Percentiles rank a stretch among this genome's conserved stretches.
These are phyloP conservation scores for Pseudogymnoascus sp. DNA, from an alignment of 2,329 filamentous ascomycete species.

Conservation along the genomic window DNA sequence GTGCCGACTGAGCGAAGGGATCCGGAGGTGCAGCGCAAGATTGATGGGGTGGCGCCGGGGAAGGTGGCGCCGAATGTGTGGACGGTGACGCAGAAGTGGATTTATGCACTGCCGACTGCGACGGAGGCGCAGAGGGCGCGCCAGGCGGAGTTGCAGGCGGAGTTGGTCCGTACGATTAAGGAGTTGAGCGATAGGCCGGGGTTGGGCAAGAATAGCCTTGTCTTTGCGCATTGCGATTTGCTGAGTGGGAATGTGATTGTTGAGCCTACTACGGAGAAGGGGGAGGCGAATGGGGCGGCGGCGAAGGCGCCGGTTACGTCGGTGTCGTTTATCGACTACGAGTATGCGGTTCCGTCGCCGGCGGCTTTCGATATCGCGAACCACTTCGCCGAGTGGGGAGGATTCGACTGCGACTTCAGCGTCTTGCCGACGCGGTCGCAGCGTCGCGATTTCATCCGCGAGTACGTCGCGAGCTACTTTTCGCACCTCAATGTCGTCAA, in stretches of 20 bases:
- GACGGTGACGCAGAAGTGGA: conserved; percentile 96
- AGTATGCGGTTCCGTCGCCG: conserved; percentile 90
- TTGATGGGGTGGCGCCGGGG: conserved; percentile 49
- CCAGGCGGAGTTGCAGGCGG: conserved; percentile 60
- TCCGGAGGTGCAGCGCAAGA: conserved; percentile 34
- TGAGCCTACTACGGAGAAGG: conserved; percentile 40
- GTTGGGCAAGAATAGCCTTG: conserved; percentile 66
- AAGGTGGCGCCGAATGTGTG: conserved; percentile 80
- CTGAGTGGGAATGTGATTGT: conserved; percentile 96
- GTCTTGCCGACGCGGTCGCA: conserved; percentile 71
- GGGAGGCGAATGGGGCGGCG: conserved; percentile 26
- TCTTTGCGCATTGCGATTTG: conserved; percentile 93
- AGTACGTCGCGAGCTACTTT: conserved; percentile 74
- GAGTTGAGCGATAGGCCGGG: conserved; percentile 70
- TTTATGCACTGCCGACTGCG: conserved; percentile 67
- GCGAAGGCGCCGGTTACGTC: conserved; percentile 35
- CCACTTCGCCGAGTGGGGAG: conserved; percentile 97
- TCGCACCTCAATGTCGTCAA: conserved; percentile 37
- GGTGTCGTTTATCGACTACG: conserved; percentile 93
- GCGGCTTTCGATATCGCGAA: conserved; percentile 96
- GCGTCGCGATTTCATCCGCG: conserved; percentile 70
- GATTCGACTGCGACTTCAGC: conserved; percentile 87
- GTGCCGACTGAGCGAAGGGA: conserved; percentile 27
- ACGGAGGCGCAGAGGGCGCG: conserved; percentile 62
- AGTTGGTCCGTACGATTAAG: conserved; percentile 61